A percentile compares a stretch with the other conserved stretches of the same genome.
These are phyloP conservation scores for Agaricus sinodeliciosus DNA, from an alignment of 768 basidiomycete genomes.

Conservation along the genomic window DNA sequence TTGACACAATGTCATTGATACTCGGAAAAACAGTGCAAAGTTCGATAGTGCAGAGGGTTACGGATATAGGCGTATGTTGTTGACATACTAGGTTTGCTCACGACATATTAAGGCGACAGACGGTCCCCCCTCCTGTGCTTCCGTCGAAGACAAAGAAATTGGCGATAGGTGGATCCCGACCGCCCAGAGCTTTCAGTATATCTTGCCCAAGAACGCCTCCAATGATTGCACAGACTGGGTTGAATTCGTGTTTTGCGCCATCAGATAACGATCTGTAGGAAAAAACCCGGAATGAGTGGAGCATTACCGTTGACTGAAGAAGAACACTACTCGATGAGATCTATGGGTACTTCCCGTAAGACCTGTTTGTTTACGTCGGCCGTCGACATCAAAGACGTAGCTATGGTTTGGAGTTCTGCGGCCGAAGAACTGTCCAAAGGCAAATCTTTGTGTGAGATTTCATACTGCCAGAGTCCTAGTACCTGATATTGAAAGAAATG, in stretches of 20 bases:
- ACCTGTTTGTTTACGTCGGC: constrained; percentile 70
- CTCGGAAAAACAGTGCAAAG: constrained; percentile 1
- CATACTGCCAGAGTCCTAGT: constrained; percentile 80
- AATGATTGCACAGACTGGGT: constrained; percentile 89
- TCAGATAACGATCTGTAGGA: constrained; percentile 52
- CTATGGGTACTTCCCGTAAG: constrained; percentile 47
- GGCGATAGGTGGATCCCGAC: constrained; percentile 86
- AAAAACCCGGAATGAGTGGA: constrained; percentile 6
- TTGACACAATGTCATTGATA: background rate
- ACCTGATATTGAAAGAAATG: constrained; percentile 3
- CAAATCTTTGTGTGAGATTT: constrained; percentile 48
- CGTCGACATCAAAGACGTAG: constrained; percentile 49
- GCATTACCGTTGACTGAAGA: background rate
- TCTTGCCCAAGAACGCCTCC: constrained; percentile 96
- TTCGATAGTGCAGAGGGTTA: background rate
- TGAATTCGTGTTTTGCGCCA: constrained; percentile 80
- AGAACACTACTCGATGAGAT: constrained; percentile 55
- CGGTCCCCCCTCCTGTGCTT: constrained; percentile 67
- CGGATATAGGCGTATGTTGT: background rate
- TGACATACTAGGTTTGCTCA: constrained; percentile 15
- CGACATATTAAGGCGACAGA: constrained; percentile 48
- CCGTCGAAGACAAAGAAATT: constrained; percentile 92
- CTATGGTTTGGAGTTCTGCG: constrained; percentile 56
- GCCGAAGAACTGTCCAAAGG: constrained; percentile 40
- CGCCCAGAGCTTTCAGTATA: constrained; percentile 84